A percentile compares a stretch with the other conserved stretches of the same genome.
Evolutionary conservation across 306 rosid species (phyloP).

Genomic region (Dryas drummondii): DNA sequence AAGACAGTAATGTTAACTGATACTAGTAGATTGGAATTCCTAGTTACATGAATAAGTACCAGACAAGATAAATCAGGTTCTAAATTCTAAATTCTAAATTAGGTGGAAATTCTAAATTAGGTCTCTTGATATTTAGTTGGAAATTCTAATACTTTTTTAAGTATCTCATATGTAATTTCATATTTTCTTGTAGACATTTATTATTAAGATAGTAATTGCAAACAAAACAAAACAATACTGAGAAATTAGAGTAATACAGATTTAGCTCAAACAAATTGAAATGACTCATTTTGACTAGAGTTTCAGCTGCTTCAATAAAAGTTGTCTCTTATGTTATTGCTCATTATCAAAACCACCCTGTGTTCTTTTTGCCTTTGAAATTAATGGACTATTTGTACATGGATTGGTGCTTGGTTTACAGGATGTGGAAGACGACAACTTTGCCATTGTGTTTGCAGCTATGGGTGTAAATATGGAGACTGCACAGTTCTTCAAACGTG

Average conservation of each 20-base stretch:
- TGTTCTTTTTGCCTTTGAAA: background rate
- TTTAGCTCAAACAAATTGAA: too few species aligned
- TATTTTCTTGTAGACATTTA: too few species aligned
- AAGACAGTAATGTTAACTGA: background rate
- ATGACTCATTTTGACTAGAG: too few species aligned
- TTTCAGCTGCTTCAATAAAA: too few species aligned
- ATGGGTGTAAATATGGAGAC: slow-evolving; percentile 99
- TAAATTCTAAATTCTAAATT: too few species aligned
- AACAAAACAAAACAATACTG: too few species aligned
- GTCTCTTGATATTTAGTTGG: background rate
- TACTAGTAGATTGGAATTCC: background rate
- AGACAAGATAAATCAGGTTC: too few species aligned
- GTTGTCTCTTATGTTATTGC: background rate
- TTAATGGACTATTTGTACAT: background rate
- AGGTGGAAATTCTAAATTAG: background rate
- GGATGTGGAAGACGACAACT: slow-evolving; percentile 85
- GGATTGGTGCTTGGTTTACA: slow-evolving; percentile 22
- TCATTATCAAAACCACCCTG: background rate
- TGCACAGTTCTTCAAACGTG: slow-evolving; percentile 98
- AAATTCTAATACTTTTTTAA: background rate
- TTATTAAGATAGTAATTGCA: too few species aligned
- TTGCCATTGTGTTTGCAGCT: slow-evolving; percentile 99
- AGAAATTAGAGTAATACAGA: background rate
- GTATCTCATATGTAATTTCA: too few species aligned
- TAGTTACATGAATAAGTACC: background rate